These are phyloP conservation scores for Ogataea parapolymorpha DNA, from an alignment of 805 yeast genomes.

Conservation along the genomic window DNA sequence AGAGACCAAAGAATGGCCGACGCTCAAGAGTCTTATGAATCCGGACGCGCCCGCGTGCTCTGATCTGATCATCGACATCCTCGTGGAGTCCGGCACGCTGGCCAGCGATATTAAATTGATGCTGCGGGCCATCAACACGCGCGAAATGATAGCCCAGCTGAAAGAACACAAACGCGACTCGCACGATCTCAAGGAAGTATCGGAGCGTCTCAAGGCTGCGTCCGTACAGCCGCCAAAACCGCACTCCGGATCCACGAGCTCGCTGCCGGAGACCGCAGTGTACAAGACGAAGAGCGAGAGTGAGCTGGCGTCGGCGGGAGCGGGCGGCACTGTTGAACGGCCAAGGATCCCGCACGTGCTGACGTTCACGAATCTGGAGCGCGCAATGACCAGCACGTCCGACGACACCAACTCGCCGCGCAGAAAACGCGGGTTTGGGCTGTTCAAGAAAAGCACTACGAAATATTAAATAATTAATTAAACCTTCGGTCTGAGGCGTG, in stretches of 20 bases:
- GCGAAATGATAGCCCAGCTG: constrained; percentile 45
- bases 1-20: constrained; percentile 36
- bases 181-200: constrained; percentile 1
- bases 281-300: constrained; percentile 4
- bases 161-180: constrained; percentile 29
- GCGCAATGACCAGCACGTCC: not conserved
- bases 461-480: not conserved
- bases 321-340: not conserved
- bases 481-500: constrained; percentile 1
- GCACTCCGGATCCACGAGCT: not conserved
- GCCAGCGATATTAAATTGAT: constrained; percentile 64
- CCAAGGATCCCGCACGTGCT: not conserved
- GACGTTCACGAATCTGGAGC: constrained; percentile 7
- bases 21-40: constrained; percentile 56
- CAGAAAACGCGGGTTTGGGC: constrained; percentile 6
- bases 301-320: not conserved
- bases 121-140: constrained; percentile 51
- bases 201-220: not conserved
- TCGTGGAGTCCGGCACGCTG: constrained; percentile 59
- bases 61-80: constrained; percentile 51
- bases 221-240: not conserved
- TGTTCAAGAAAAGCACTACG: constrained; percentile 6
- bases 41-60: constrained; percentile 55
- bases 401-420: constrained; percentile 3
- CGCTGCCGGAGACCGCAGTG: not conserved